Evolutionary conservation across 192 early-diverging fungal species (phyloP).

Genomic region (Podila epigama): DNA sequence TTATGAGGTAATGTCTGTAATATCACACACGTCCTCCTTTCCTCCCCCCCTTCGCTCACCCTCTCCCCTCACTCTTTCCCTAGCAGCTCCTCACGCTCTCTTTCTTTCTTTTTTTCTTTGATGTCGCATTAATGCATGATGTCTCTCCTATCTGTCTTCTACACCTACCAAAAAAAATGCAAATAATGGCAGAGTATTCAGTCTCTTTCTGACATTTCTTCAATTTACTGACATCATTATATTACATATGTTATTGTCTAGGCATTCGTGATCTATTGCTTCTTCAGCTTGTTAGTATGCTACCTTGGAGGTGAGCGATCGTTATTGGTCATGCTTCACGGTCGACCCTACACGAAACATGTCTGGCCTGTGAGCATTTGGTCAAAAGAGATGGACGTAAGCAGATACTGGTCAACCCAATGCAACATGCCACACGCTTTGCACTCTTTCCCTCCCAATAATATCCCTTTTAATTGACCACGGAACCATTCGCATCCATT

Average conservation of each 20-base stretch:
- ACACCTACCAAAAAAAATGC: no score
- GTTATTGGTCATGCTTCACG: conserved; percentile 79
- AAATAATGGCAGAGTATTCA: no score
- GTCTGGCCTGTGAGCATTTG: conserved; percentile 82
- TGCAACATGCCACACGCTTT: no score
- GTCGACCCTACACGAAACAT: conserved; percentile 78
- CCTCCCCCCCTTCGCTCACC: no score
- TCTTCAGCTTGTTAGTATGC: conserved; percentile 87
- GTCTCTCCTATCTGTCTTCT: background rate
- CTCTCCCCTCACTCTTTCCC: no score
- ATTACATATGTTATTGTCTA: conserved; percentile 3
- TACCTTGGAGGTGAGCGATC: conserved; percentile 91
- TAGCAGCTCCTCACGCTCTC: no score
- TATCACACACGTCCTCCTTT: no score
- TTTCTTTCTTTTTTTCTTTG: no score
- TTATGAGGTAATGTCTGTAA: conserved; percentile 70
- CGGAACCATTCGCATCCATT: background rate
- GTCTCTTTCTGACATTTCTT: no score
- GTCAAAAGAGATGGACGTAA: conserved; percentile 74
- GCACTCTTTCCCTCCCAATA: no score
- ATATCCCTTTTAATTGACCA: no score
- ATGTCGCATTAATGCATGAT: background rate
- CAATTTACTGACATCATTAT: background rate
- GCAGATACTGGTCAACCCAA: no score
- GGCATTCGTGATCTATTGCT: conserved; percentile 96